Conservation (phyloP, 108 stramenopile genomes). For the Pseudonitzschia multistriata region DNA sequence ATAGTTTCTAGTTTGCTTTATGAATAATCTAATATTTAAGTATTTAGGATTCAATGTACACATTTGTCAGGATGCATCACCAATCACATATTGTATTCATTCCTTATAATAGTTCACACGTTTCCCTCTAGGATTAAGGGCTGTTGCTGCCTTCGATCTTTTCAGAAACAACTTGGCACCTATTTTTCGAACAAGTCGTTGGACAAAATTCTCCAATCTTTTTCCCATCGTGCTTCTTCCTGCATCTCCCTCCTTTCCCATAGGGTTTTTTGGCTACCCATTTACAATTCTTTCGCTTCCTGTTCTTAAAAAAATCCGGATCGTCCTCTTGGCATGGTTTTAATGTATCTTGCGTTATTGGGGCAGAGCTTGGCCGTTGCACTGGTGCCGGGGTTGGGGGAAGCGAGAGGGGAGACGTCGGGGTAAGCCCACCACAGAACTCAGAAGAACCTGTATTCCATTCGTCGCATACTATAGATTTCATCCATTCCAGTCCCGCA, state of each 20-base stretch:
- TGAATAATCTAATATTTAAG: too few relatives aligned
- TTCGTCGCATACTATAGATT: conserved; percentile 37
- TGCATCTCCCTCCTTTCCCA: not conserved
- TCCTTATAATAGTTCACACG: not conserved
- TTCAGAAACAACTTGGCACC: not conserved
- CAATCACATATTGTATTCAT: too few relatives aligned
- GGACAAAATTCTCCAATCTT: not conserved
- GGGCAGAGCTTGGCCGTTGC: not conserved
- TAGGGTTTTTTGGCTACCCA: not conserved
- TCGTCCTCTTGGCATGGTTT: not conserved
- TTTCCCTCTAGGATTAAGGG: not conserved
- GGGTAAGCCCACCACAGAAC: not conserved
- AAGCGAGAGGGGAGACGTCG: not conserved
- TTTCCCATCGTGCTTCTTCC: not conserved
- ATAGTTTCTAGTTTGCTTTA: too few relatives aligned
- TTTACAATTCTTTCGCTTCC: not conserved
- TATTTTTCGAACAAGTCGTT: not conserved
- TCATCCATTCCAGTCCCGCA: conserved; percentile 51
- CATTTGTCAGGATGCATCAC: too few relatives aligned
- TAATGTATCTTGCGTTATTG: too few relatives aligned
- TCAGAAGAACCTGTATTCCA: conserved; percentile 18
- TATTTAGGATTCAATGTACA: too few relatives aligned
- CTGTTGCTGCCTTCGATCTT: not conserved
- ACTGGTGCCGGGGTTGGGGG: not conserved
- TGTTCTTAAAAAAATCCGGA: not conserved